Evolutionary conservation across 2,329 filamentous ascomycete genomes (phyloP).

Genomic region (Aureobasidium namibiae): DNA sequence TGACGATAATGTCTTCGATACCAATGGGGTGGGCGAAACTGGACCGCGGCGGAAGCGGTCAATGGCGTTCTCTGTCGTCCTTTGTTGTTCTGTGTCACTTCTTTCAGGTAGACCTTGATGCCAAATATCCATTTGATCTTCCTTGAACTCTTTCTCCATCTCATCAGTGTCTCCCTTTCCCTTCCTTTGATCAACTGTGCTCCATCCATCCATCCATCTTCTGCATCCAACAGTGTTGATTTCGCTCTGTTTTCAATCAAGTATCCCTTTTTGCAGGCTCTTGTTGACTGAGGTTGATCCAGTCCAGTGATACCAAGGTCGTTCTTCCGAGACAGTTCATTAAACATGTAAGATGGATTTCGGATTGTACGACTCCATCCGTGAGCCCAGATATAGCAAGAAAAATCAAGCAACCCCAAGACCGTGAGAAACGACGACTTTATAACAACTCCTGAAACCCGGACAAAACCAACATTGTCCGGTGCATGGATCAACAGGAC

Average conservation of each 20-base stretch:
- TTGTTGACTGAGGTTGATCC: neutral
- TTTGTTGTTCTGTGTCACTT: neutral
- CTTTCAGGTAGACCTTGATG: neutral
- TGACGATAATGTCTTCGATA: neutral
- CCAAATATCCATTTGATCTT: neutral
- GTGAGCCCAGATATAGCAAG: neutral
- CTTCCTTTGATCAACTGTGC: neutral
- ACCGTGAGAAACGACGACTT: neutral
- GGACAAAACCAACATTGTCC: constrained; percentile 12
- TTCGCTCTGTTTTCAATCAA: too few relatives aligned
- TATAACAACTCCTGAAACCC: neutral
- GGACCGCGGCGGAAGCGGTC: neutral
- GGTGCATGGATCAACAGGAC: constrained; percentile 5
- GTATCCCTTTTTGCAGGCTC: neutral
- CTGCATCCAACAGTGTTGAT: neutral
- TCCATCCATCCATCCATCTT: neutral
- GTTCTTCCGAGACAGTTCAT: neutral
- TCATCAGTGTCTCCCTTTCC: neutral
- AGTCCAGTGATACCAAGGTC: neutral
- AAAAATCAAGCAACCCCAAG: neutral
- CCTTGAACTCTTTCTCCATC: neutral
- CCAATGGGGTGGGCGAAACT: neutral
- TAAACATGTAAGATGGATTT: neutral
- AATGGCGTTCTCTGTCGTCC: neutral
- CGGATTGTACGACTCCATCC: neutral